These are phyloP conservation scores for Aegilops sharonensis DNA, from an alignment of 176 grass and related monocot genomes.

Conservation along the genomic window DNA sequence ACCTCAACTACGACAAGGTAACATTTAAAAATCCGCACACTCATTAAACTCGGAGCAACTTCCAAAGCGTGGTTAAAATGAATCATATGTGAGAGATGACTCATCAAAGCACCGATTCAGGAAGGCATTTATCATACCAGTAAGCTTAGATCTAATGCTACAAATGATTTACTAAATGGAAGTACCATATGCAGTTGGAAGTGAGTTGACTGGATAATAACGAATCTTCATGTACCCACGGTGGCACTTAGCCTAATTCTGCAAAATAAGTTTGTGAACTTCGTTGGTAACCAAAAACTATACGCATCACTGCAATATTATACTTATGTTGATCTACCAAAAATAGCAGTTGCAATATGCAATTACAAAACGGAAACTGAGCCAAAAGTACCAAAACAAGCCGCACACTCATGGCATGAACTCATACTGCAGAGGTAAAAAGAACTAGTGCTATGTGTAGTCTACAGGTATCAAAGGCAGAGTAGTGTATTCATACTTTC, in stretches of 20 bases:
- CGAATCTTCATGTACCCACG: neutral
- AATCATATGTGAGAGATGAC: constrained; percentile 8
- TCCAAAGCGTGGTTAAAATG: constrained; percentile 11
- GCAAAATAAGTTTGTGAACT: constrained; percentile 28
- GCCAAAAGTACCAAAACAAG: constrained; percentile 16
- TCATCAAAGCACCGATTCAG: neutral
- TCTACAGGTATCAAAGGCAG: constrained; percentile 6
- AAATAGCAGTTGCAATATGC: neutral
- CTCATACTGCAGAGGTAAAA: neutral
- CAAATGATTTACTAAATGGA: neutral
- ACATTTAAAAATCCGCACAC: neutral
- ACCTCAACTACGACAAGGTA: constrained; percentile 22
- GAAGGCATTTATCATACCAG: constrained; percentile 18
- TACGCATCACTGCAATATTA: neutral
- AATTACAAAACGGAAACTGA: constrained; percentile 18
- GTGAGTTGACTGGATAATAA: neutral
- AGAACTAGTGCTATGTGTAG: neutral
- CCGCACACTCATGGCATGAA: constrained; percentile 1
- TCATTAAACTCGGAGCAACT: neutral
- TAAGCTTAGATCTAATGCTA: neutral
- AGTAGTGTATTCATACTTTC: constrained; percentile 34
- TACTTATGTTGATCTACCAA: neutral
- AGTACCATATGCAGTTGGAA: constrained; percentile 18
- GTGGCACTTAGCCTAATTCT: constrained; percentile 9
- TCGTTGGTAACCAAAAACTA: neutral